Conservation (phyloP, 169 alveolate species). For the Babesia microti region DNA sequence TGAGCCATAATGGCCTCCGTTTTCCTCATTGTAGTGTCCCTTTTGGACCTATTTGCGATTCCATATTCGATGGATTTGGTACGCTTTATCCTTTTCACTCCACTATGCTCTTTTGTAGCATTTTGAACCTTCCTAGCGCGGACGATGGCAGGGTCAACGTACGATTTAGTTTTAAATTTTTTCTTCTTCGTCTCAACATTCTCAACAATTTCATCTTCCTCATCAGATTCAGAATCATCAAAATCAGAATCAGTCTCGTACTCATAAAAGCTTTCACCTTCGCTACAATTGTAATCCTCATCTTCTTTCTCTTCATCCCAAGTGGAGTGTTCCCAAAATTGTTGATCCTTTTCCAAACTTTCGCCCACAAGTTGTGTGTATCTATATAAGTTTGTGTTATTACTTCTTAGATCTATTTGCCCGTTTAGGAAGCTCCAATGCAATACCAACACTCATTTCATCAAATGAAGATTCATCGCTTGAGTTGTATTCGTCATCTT, state of each 20-base stretch:
- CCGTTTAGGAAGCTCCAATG: conserved; percentile 69
- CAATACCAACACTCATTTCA: conserved; percentile 62
- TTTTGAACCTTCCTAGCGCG: conserved; percentile 12
- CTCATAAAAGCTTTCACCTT: conserved; percentile 69
- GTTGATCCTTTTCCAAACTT: conserved; percentile 65
- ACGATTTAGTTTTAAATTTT: conserved; percentile 19
- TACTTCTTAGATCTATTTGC: conserved; percentile 63
- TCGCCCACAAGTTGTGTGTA: conserved; percentile 64
- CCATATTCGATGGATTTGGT: background rate
- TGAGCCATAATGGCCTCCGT: conserved; percentile 29
- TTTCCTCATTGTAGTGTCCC: conserved; percentile 36
- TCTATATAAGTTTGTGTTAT: conserved; percentile 3
- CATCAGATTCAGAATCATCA: conserved; percentile 57
- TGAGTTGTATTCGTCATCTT: conserved; percentile 11
- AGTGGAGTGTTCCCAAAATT: conserved; percentile 69
- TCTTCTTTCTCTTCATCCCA: conserved; percentile 76
- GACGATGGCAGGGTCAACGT: conserved; percentile 41
- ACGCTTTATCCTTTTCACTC: conserved; percentile 1
- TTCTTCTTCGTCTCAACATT: conserved; percentile 21
- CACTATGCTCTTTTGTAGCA: conserved; percentile 15
- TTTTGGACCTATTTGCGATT: conserved; percentile 7
- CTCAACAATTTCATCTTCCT: conserved; percentile 41
- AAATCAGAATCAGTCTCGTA: conserved; percentile 69
- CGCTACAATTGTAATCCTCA: conserved; percentile 71
- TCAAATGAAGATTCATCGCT: conserved; percentile 18